phyloP scores from a whole-genome alignment of 495 filamentous ascomycete genomes.

The Corynascus novoguineensis region DNA sequence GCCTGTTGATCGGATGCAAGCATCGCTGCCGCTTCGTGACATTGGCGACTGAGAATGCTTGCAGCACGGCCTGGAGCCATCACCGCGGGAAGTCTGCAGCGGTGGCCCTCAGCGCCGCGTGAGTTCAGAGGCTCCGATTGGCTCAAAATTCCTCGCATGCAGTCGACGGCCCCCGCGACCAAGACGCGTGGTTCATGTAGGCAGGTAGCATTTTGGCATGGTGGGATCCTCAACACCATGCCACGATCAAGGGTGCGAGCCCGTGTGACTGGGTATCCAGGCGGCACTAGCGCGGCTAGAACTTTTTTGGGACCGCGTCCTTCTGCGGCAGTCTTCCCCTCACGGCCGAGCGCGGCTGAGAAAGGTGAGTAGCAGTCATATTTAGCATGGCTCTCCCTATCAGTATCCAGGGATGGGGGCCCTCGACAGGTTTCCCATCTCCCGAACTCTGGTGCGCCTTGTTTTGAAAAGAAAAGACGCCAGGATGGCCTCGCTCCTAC shows the following conservation, averaged over 20 bases:
- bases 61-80: not conserved
- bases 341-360: not conserved
- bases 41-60: not conserved
- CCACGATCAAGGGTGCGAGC: not conserved
- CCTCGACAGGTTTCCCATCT: not conserved
- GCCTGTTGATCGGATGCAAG: not conserved
- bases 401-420: not conserved
- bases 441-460: too few species aligned
- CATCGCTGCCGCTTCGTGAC: not conserved
- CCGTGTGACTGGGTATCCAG: too few species aligned
- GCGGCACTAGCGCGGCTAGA: not conserved
- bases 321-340: not conserved
- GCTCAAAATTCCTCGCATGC: not conserved
- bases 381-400: not conserved
- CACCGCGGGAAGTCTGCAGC: not conserved
- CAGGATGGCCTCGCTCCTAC: not conserved
- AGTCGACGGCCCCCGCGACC: not conserved
- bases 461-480: not conserved
- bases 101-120: not conserved
- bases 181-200: not conserved
- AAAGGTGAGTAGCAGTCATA: not conserved
- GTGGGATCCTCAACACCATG: constrained; percentile 2
- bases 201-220: constrained; percentile 1
- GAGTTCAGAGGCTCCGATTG: not conserved
- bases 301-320: not conserved